phyloP scores from a whole-genome alignment of 305 asterid species.

The Lippia alba region DNA sequence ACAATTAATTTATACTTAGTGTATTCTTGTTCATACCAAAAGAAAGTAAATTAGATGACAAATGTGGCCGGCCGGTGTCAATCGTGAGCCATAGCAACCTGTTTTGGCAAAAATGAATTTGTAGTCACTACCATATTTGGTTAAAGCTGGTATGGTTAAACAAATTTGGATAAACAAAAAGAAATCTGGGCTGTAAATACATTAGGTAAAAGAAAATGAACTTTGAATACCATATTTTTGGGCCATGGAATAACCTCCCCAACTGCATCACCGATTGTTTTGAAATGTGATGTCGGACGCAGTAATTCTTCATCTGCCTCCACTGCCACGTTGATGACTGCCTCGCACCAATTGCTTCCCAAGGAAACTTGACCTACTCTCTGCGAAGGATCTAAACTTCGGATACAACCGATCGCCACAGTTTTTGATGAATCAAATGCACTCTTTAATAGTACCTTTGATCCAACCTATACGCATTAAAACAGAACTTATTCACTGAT shows the following conservation, averaged over 20 bases:
- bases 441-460: neutral
- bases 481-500: rapidly evolving
- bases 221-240: neutral
- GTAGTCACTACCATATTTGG: too few relatives aligned
- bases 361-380: neutral
- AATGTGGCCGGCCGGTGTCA: too few relatives aligned
- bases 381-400: neutral
- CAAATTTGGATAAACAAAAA: too few relatives aligned
- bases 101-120: too few relatives aligned
- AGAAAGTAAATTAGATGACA: too few relatives aligned
- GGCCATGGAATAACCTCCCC: neutral
- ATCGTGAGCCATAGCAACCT: too few relatives aligned
- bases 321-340: neutral
- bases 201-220: neutral
- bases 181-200: too few relatives aligned
- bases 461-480: neutral
- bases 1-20: too few relatives aligned
- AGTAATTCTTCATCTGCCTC: neutral
- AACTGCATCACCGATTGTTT: neutral
- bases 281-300: neutral
- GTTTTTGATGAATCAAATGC: neutral
- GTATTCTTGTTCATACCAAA: too few relatives aligned
- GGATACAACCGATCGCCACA: neutral
- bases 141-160: too few relatives aligned
- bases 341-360: neutral